These are phyloP conservation scores for Achlya hypogyna DNA, from an alignment of 352 stramenopile species.

Conservation along the genomic window DNA sequence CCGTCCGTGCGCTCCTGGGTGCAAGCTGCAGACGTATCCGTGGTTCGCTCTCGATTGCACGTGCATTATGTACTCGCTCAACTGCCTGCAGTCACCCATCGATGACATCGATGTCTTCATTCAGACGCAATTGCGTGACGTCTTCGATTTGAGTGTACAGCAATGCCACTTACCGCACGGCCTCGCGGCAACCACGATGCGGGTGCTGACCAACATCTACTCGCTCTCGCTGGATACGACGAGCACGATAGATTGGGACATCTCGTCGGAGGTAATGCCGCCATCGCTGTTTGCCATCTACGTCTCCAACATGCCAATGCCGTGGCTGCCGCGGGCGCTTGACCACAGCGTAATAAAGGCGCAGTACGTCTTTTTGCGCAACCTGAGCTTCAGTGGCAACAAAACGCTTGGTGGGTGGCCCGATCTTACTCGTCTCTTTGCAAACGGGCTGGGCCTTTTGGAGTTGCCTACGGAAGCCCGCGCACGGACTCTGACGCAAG, in stretches of 20 bases:
- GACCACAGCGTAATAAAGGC: neutral
- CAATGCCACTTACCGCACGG: constrained; percentile 1
- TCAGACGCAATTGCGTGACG: neutral
- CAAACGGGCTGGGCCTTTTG: neutral
- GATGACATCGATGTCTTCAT: neutral
- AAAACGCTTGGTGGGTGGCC: neutral
- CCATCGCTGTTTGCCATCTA: neutral
- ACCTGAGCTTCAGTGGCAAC: neutral
- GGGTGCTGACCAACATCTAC: neutral
- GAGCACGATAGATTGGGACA: neutral
- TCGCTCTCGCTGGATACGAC: neutral
- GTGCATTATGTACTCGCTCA: constrained; percentile 7
- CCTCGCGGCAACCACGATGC: neutral
- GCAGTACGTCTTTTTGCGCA: constrained; percentile 5
- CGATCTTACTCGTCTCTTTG: neutral
- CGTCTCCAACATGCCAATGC: neutral
- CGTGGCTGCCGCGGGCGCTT: neutral
- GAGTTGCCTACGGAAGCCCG: neutral
- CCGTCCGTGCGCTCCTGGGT: neutral
- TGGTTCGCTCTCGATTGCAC: constrained; percentile 8
- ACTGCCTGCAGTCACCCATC: neutral
- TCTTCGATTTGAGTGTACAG: constrained; percentile 1
- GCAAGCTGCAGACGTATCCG: constrained; percentile 12
- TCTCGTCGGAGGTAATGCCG: neutral
- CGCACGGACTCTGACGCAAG: neutral